These are phyloP conservation scores for Diaporthe caulivora DNA, from an alignment of 2,329 filamentous ascomycete genomes.

Conservation along the genomic window DNA sequence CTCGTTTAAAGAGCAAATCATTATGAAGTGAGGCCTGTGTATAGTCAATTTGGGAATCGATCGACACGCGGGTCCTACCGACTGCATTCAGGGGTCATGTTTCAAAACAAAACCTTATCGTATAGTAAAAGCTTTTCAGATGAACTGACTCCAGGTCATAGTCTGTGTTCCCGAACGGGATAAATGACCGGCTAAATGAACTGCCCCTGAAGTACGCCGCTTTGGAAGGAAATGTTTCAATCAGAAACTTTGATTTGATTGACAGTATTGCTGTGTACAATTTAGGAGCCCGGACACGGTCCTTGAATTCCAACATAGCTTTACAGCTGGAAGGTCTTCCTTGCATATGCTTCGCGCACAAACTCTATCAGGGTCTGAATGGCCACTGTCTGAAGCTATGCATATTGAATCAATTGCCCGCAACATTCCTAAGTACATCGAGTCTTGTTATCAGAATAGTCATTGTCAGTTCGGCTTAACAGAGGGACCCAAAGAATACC, in stretches of 20 bases:
- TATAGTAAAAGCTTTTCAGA: background rate
- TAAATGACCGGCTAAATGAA: background rate
- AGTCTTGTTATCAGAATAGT: too few species aligned
- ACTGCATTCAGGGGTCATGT: constrained; percentile 8
- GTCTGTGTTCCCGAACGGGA: background rate
- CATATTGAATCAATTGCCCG: too few species aligned
- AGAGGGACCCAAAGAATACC: too few species aligned
- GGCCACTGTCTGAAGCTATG: background rate
- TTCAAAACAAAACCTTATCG: constrained; percentile 26
- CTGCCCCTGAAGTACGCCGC: background rate
- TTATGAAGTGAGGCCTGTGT: background rate
- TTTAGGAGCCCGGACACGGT: background rate
- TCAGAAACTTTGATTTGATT: background rate
- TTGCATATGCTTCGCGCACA: background rate
- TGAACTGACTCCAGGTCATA: background rate
- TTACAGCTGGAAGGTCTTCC: background rate
- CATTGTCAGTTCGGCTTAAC: too few species aligned
- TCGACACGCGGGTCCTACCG: background rate
- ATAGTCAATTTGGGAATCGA: background rate
- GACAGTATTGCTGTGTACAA: background rate
- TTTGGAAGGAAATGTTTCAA: background rate
- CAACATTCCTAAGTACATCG: too few species aligned
- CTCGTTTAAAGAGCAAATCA: background rate
- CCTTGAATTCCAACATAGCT: background rate
- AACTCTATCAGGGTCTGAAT: background rate